Base-by-base conservation (phyloP, 23 red algal species). In the Gracilaria domingensis region DNA sequence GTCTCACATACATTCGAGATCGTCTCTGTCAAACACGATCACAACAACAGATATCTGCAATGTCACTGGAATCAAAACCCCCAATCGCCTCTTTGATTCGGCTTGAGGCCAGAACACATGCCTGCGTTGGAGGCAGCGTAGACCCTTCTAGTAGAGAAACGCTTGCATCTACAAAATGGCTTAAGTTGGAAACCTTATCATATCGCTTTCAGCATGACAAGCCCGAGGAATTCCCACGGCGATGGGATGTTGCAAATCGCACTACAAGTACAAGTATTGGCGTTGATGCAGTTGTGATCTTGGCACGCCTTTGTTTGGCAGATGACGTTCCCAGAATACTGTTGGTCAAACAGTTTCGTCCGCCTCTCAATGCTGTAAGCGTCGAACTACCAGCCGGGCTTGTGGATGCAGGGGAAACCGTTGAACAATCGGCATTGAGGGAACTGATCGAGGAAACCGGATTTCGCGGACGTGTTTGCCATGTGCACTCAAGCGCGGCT, bases 381-480 rank as follows among this genome's bases (percentile, higher is more conserved):
- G 86, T 96, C 8, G 94, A 96, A 66, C 49, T 96, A 24, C 94
- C 94, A 18, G 94, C 94, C 0, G 94, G 94, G 16, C 76, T 96
- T 17, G 86, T 96, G 25, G 94, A 92, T 53, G 47, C 54, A 32
- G 87, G 88, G 5, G 94, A 96, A 53, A 79, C 29, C 13, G 35
- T 90, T 11, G 87, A 64, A 23, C 88, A 76, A 25, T 87, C 94
- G 4, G 94, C 94, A 40, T 38, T 96, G 7, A 38, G 94, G 36
- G 94, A 96, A 51, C 55, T 96, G 48, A 16, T 39, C 11, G 94
- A 96, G 75, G 94, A 96, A 86, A 96, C 94, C 28, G 94, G 94
- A 28, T 92, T 84, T 78, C 54, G 42, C 4, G 89, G 89, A 26
- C 42, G 47, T 12, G 65, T 92, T 30, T 47, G 44, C 26, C 54